Percentiles rank a stretch among this genome's conserved stretches.
These are phyloP conservation scores for Cordyceps fumosorosea DNA, from an alignment of 2,329 filamentous ascomycete genomes.

Conservation along the genomic window DNA sequence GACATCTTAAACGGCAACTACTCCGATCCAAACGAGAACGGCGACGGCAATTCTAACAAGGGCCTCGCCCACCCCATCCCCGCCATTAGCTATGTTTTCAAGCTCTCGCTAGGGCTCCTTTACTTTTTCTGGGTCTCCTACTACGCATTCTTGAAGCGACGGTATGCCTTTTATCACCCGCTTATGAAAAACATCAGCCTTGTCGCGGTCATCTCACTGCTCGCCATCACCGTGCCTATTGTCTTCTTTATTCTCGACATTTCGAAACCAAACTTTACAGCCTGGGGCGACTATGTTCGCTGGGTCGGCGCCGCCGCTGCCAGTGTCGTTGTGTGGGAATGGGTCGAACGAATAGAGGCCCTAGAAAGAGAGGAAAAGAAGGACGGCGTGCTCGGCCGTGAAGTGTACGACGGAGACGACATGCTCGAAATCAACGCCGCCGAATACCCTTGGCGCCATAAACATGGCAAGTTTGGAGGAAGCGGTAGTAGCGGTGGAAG, in stretches of 20 bases:
- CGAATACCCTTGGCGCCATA: slow-evolving; percentile 42
- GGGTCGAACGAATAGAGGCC: slow-evolving; percentile 92
- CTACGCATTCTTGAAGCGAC: slow-evolving; percentile 84
- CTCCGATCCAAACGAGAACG: slow-evolving; percentile 20
- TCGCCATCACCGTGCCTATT: slow-evolving; percentile 79
- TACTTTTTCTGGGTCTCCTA: slow-evolving; percentile 94
- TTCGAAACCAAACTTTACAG: slow-evolving; percentile 73
- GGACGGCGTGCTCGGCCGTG: slow-evolving; percentile 82
- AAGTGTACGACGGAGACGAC: slow-evolving; percentile 90
- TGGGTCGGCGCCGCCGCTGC: slow-evolving; percentile 95
- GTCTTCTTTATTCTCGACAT: slow-evolving; percentile 94
- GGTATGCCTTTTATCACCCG: slow-evolving; percentile 83
- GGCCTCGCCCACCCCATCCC: slow-evolving; percentile 81
- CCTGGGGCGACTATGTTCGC: slow-evolving; percentile 90
- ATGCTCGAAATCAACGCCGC: slow-evolving; percentile 64
- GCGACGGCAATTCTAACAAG: slow-evolving; percentile 45
- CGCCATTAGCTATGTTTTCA: slow-evolving; percentile 84
- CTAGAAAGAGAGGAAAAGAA: slow-evolving; percentile 90
- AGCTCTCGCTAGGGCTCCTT: slow-evolving; percentile 75
- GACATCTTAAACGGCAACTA: slow-evolving; percentile 45
- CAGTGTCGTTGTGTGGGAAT: slow-evolving; percentile 97
- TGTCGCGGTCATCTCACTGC: slow-evolving; percentile 69
- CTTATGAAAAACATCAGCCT: slow-evolving; percentile 86
- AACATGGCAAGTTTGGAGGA: slow-evolving; percentile 26
- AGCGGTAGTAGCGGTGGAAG: slow-evolving; percentile 26